phyloP scores from a whole-genome alignment of 2,329 filamentous ascomycete genomes.

The Aspergillus sp. region DNA sequence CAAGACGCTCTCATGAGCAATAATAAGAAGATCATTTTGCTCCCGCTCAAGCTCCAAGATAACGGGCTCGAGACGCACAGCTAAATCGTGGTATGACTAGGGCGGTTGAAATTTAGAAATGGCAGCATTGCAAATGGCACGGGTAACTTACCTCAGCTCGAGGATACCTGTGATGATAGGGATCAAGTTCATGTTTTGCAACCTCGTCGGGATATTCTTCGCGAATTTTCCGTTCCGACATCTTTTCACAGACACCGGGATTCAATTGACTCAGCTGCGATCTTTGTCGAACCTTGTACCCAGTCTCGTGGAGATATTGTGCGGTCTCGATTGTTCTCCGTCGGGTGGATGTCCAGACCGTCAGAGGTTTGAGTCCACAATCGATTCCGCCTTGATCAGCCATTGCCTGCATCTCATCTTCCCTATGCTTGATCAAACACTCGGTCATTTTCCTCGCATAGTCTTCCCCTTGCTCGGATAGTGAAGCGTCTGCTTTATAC shows the following conservation, averaged over 20 bases:
- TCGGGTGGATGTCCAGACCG: conserved; percentile 92
- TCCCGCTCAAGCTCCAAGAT: conserved; percentile 96
- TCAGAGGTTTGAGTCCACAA: conserved; percentile 72
- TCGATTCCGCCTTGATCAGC: conserved; percentile 67
- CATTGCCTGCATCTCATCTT: conserved; percentile 72
- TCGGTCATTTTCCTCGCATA: conserved; percentile 88
- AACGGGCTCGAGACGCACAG: conserved; percentile 95
- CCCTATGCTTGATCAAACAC: conserved; percentile 75
- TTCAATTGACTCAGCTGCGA: conserved; percentile 98
- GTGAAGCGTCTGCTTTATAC: conserved; percentile 84
- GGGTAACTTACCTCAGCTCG: conserved; percentile 71
- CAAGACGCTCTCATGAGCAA: conserved; percentile 96
- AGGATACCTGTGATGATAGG: conserved; percentile 95
- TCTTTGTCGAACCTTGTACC: conserved; percentile 84
- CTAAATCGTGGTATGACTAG: conserved; percentile 95
- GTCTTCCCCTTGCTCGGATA: conserved; percentile 75
- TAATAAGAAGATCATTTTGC: conserved; percentile 96
- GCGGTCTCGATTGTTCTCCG: conserved; percentile 88
- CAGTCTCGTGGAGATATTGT: conserved; percentile 72
- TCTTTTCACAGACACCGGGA: conserved; percentile 91
- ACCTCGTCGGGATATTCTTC: conserved; percentile 86
- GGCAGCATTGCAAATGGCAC: neutral
- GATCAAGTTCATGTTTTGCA: conserved; percentile 86
- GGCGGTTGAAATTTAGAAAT: conserved; percentile 1
- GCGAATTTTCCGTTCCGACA: conserved; percentile 80